Conservation (phyloP, 2,329 filamentous ascomycete genomes). For the Nannizzia gypsea region DNA sequence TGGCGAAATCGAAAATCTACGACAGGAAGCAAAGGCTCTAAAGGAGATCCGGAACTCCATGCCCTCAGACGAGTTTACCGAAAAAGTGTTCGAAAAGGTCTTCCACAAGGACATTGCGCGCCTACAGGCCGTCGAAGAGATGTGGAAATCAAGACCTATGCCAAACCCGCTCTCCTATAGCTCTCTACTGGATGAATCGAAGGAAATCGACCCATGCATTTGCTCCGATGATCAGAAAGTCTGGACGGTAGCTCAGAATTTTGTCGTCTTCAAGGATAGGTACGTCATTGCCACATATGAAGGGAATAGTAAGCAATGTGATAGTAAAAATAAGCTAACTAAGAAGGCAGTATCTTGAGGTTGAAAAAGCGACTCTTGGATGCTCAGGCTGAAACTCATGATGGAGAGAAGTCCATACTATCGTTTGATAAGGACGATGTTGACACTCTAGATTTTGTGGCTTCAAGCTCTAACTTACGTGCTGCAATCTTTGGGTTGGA, state of each 20-base stretch:
- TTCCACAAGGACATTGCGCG: conserved; percentile 76
- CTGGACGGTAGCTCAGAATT: conserved; percentile 76
- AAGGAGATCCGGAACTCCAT: conserved; percentile 72
- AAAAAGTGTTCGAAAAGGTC: conserved; percentile 83
- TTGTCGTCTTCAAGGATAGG: conserved; percentile 74
- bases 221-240: conserved; percentile 56
- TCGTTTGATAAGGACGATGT: conserved; percentile 94
- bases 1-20: conserved; percentile 76
- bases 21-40: conserved; percentile 69
- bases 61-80: conserved; percentile 63
- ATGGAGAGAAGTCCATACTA: conserved; percentile 46
- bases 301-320: too few relatives aligned
- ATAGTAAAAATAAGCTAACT: conserved; percentile 8
- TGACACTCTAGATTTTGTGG: conserved; percentile 89
- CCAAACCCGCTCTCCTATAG: conserved; percentile 65
- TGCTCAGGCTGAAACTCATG: conserved; percentile 44
- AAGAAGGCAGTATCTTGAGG: conserved; percentile 49
- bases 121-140: conserved; percentile 76
- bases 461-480: conserved; percentile 78
- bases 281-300: conserved; percentile 16
- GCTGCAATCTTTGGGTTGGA: conserved; percentile 85
- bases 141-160: conserved; percentile 78
- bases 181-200: conserved; percentile 27
- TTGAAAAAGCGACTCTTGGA: conserved; percentile 62
- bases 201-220: conserved; percentile 40